Evolutionary conservation across 2,329 filamentous ascomycete genomes (phyloP), one percentile per base, ranked within the genome.

Genomic region (Emericellopsis cladophorae): DNA sequence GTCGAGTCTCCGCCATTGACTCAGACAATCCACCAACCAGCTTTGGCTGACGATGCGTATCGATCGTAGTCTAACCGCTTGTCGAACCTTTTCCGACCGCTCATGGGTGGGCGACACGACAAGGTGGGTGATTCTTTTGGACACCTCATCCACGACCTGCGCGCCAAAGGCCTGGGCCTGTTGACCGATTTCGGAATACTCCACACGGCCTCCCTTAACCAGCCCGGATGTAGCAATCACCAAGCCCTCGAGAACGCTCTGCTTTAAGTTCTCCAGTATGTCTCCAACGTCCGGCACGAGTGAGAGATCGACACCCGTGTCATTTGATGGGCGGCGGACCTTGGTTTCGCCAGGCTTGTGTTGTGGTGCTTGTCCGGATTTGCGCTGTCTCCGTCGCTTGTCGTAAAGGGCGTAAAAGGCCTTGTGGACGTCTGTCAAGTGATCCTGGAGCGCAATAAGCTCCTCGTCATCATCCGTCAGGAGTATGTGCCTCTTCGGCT

Each of bases 11-110:
- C 74, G 70, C 92, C 92, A 98, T 56, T 83, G 81, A 22, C 79
- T 82, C 47, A 96, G 77, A 42, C 81, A 93, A 49, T 89, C 83
- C 26, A 81, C 72, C 24, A 98, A 76, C 92, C 92, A 98, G 51
- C 86, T 79, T 40, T 88, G 84, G 50, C 82, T 88, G 37, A 98
- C 92, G 44, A 98, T 94, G 57, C 88, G 89, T 59, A 96, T 84
- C 40, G 78, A 76, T 0, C 82, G 70, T 42, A 87, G 83, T 47
- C 80, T 78, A 12, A 84, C 81, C 0, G 92, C 92, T 58, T 89
- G 82, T 37, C 85, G 81, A 35, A 96, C 87, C 62, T 98, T 98
- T 40, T 86, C 82, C 0, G 92, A 96, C 18, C 89, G 79, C 26
- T 83, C 83, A 21, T 82, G 71, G 14, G 75, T 70, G 15, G 76